These are phyloP conservation scores for Gossypium thurberi DNA, from an alignment of 345 rosid genomes.

Conservation along the genomic window DNA sequence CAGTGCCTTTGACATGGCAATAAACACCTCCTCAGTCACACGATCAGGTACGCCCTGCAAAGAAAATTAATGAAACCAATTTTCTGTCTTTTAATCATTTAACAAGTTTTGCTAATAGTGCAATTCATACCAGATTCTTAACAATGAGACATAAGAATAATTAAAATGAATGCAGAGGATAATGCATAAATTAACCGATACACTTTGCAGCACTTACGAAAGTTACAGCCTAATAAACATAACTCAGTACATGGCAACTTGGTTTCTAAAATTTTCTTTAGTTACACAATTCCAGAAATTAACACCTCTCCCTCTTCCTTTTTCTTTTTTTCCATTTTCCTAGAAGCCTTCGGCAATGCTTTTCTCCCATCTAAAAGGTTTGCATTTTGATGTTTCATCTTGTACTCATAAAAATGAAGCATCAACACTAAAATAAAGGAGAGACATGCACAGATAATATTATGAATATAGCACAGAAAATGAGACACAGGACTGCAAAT, in stretches of 20 bases:
- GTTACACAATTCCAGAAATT: background rate
- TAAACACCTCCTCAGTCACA: slow-evolving; percentile 90
- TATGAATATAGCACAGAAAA: background rate
- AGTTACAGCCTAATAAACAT: background rate
- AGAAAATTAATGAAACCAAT: slow-evolving; percentile 3
- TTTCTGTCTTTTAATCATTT: slow-evolving; percentile 1
- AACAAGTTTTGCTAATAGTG: background rate
- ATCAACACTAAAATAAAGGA: background rate
- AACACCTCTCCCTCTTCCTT: background rate
- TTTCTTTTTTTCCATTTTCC: background rate
- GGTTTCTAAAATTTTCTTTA: background rate
- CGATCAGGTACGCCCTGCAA: slow-evolving; percentile 82
- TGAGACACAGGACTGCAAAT: background rate
- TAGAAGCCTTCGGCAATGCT: background rate
- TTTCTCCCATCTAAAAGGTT: background rate
- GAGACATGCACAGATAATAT: background rate
- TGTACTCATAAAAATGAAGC: background rate
- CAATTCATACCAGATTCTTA: background rate
- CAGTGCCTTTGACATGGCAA: slow-evolving; percentile 96
- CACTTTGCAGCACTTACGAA: background rate
- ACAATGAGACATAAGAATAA: background rate
- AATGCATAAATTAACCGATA: background rate
- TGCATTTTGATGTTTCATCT: background rate
- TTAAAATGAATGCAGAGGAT: background rate
- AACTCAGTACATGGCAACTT: background rate